Conservation (phyloP, 768 basidiomycete genomes). For the Lactifluus echinatus region DNA sequence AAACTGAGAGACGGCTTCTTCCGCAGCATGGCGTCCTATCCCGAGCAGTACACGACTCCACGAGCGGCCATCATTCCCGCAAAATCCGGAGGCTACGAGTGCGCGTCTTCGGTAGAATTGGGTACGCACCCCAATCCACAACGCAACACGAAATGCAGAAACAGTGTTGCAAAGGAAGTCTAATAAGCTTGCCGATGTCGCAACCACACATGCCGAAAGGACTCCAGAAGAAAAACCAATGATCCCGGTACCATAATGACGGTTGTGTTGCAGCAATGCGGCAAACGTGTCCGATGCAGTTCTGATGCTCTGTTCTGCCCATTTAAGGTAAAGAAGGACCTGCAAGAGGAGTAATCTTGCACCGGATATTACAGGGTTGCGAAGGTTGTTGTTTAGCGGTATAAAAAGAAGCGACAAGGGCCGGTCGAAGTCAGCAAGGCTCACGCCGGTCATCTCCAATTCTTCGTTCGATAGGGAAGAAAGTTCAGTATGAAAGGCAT, state of each 20-base stretch:
- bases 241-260: constrained; percentile 30
- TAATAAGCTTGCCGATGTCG: constrained; percentile 33
- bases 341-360: constrained; percentile 44
- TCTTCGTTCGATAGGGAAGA: constrained; percentile 34
- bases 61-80: constrained; percentile 26
- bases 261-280: constrained; percentile 30
- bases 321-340: constrained; percentile 42
- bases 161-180: constrained; percentile 37
- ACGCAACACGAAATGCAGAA: constrained; percentile 40
- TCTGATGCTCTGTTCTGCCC: constrained; percentile 25
- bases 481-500: constrained; percentile 43
- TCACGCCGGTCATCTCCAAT: constrained; percentile 28
- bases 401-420: constrained; percentile 33
- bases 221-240: constrained; percentile 53
- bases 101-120: constrained; percentile 25
- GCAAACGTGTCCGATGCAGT: constrained; percentile 20
- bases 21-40: constrained; percentile 23
- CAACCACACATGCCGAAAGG: constrained; percentile 44
- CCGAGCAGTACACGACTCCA: constrained; percentile 41
- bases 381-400: constrained; percentile 29
- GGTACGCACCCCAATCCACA: constrained; percentile 46
- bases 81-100: constrained; percentile 15
- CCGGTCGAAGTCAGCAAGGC: constrained; percentile 36
- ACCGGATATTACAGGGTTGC: constrained; percentile 44
- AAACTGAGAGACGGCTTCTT: constrained; percentile 26